A percentile compares a stretch with the other conserved stretches of the same genome.
Evolutionary conservation across 352 stramenopile species (phyloP).

Genomic region (Vaucheria bursata): DNA sequence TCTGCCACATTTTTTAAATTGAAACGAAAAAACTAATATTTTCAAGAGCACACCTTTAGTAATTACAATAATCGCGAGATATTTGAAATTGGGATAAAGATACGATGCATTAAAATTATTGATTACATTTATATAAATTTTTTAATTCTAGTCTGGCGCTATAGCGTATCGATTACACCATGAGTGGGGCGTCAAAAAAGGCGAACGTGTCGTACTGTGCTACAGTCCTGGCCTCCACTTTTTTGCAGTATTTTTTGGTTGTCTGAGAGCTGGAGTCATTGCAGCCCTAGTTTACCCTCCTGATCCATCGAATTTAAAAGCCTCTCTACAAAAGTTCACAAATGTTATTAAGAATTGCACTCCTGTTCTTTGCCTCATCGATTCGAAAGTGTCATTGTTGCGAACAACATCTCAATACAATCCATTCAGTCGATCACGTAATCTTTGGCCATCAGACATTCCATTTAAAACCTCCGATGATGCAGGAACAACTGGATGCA

Average conservation of each 20-base stretch:
- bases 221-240: slow-evolving; percentile 93
- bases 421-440: not conserved
- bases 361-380: not conserved
- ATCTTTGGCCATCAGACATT: slow-evolving; percentile 1
- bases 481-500: not conserved
- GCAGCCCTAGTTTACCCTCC: slow-evolving; percentile 62
- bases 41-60: not conserved
- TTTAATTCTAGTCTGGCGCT: slow-evolving; percentile 7
- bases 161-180: slow-evolving; percentile 10
- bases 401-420: not conserved
- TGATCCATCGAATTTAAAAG: slow-evolving; percentile 75
- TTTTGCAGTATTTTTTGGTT: slow-evolving; percentile 91
- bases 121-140: not conserved
- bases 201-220: slow-evolving; percentile 79
- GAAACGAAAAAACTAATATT: too few relatives aligned
- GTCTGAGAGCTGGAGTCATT: slow-evolving; percentile 56
- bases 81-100: not conserved
- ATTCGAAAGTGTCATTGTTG: slow-evolving; percentile 2
- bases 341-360: slow-evolving; percentile 2
- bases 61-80: not conserved
- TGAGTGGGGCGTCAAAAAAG: slow-evolving; percentile 33
- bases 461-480: not conserved
- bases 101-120: not conserved
- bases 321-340: not conserved
- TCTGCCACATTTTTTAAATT: too few relatives aligned